phyloP scores from a whole-genome alignment of 441 rosid genomes.

The Adansonia rubrostipa region DNA sequence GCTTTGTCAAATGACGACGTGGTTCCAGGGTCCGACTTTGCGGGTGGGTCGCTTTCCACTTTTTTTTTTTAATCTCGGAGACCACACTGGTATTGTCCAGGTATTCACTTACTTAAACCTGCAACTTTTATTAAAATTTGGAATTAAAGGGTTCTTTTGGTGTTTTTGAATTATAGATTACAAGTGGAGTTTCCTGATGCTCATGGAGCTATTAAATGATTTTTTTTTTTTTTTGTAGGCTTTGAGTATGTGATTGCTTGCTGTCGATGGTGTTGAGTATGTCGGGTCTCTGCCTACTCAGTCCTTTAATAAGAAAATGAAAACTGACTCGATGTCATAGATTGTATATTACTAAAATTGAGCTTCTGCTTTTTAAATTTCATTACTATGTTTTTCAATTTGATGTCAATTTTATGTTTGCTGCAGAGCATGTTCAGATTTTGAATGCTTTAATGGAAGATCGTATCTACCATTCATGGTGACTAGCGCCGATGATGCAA shows the following conservation, averaged over 20 bases:
- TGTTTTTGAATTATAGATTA: slow-evolving; percentile 44
- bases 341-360: slow-evolving; percentile 48
- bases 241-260: slow-evolving; percentile 73
- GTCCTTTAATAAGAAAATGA: slow-evolving; percentile 84
- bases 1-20: slow-evolving; percentile 63
- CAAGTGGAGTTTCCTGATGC: slow-evolving; percentile 80
- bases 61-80: slow-evolving; percentile 89
- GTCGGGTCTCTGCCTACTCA: slow-evolving; percentile 71
- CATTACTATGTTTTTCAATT: not conserved
- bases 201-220: slow-evolving; percentile 63
- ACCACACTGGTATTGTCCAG: slow-evolving; percentile 94
- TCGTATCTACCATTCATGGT: slow-evolving; percentile 84
- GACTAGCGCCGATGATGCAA: slow-evolving; percentile 79
- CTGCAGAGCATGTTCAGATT: slow-evolving; percentile 84
- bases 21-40: slow-evolving; percentile 77
- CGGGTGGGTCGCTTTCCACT: slow-evolving; percentile 98
- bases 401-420: slow-evolving; percentile 35
- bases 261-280: slow-evolving; percentile 63
- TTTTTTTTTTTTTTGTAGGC: slow-evolving; percentile 42
- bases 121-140: not conserved
- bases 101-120: slow-evolving; percentile 31
- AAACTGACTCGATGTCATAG: slow-evolving; percentile 64
- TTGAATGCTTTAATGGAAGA: slow-evolving; percentile 63
- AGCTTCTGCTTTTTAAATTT: not conserved
- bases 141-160: not conserved